Conservation (phyloP, 371 early-diverging fungal genomes). For the Entomophthora muscae region DNA sequence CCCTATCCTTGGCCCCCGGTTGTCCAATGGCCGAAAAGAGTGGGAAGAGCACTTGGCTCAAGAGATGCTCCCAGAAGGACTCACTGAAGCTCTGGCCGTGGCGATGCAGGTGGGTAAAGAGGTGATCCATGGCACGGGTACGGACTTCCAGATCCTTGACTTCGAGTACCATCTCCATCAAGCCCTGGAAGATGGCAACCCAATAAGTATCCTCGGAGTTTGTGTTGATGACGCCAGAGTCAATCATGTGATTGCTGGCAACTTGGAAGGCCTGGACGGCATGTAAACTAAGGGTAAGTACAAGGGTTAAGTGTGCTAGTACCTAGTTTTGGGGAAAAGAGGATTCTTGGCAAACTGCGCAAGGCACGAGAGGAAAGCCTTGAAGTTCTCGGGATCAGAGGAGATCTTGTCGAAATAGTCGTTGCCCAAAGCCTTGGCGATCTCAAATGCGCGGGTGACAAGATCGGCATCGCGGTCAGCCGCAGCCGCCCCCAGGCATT, state of each 20-base stretch:
- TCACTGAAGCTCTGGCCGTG: conserved; percentile 47
- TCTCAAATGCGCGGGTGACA: conserved; percentile 40
- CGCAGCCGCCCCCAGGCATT: conserved; percentile 58
- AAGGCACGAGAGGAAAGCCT: conserved; percentile 62
- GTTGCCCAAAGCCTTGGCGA: conserved; percentile 35
- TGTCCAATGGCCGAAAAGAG: conserved; percentile 33
- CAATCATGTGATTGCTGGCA: conserved; percentile 10
- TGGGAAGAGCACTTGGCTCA: conserved; percentile 69
- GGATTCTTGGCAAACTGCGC: conserved; percentile 52
- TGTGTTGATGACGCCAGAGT: conserved; percentile 46
- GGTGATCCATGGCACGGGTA: conserved; percentile 56
- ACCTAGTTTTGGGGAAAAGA: conserved; percentile 13
- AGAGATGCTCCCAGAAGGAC: conserved; percentile 65
- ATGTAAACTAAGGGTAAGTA: background rate
- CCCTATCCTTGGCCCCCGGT: conserved; percentile 21
- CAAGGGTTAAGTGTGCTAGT: conserved; percentile 12
- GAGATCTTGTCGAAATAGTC: conserved; percentile 28
- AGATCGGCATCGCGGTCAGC: conserved; percentile 49
- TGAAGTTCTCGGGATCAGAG: conserved; percentile 22
- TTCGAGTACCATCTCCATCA: conserved; percentile 73
- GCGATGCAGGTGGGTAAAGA: conserved; percentile 60
- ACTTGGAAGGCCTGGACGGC: background rate
- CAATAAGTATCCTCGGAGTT: conserved; percentile 20
- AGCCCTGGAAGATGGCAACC: conserved; percentile 71
- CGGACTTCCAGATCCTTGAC: conserved; percentile 82